Evolutionary conservation across 1,139 yeast genomes (phyloP).

Genomic region (Magnusiomyces sp.): DNA sequence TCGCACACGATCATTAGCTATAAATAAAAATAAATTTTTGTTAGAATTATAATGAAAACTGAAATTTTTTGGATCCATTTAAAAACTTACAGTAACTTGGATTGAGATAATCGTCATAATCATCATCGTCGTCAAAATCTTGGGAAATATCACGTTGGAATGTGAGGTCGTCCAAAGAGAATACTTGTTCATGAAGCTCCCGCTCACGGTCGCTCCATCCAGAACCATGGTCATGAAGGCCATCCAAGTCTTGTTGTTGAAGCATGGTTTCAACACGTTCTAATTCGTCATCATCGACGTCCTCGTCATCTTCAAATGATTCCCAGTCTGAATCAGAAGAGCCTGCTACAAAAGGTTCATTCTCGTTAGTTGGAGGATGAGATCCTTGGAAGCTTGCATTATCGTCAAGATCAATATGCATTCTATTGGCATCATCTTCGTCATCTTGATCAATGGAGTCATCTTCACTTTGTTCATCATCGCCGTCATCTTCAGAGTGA

Average conservation of each 20-base stretch:
- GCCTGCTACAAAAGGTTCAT: slow-evolving; percentile 5
- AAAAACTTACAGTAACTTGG: not conserved
- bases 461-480: slow-evolving; percentile 14
- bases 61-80: too few species aligned
- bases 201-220: slow-evolving; percentile 8
- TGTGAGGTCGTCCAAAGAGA: not conserved
- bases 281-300: slow-evolving; percentile 25
- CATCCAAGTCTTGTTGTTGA: slow-evolving; percentile 17
- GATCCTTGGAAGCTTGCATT: not conserved
- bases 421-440: slow-evolving; percentile 11
- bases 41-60: not conserved
- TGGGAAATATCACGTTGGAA: not conserved
- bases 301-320: slow-evolving; percentile 25
- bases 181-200: too few species aligned
- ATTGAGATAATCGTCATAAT: not conserved
- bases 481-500: slow-evolving; percentile 15
- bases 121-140: not conserved
- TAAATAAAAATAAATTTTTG: not conserved
- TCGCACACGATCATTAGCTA: not conserved
- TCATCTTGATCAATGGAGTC: slow-evolving; percentile 5
- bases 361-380: not conserved
- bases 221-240: slow-evolving; percentile 15
- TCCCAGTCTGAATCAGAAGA: slow-evolving; percentile 30
- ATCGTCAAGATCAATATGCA: not conserved
- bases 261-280: slow-evolving; percentile 16